These are phyloP conservation scores for Fusarium incarnatum DNA, from an alignment of 2,329 filamentous ascomycete species.

Conservation along the genomic window DNA sequence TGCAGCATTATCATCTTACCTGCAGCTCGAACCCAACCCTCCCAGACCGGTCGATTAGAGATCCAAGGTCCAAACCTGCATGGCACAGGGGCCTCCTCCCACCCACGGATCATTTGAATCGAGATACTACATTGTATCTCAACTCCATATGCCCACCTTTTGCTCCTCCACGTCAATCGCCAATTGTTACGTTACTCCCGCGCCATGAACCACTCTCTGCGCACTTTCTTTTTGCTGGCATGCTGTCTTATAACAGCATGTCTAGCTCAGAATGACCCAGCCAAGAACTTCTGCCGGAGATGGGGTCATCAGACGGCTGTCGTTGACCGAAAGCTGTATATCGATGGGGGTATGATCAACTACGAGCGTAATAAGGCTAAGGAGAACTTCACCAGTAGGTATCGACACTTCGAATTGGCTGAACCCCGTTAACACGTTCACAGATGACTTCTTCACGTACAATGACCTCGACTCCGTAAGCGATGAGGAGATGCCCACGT, in stretches of 20 bases:
- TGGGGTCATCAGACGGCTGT: conserved; percentile 11
- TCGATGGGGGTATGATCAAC: conserved; percentile 9
- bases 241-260: neutral
- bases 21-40: neutral
- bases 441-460: conserved; percentile 3
- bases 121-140: neutral
- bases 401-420: rapidly evolving
- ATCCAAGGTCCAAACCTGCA: neutral
- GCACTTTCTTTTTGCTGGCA: neutral
- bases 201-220: neutral
- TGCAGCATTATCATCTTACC: neutral
- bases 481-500: neutral
- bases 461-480: conserved; percentile 1
- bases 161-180: neutral
- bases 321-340: conserved; percentile 7
- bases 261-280: neutral
- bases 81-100: neutral
- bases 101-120: neutral
- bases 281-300: conserved; percentile 1
- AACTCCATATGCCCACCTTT: neutral
- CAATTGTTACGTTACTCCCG: neutral
- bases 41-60: neutral
- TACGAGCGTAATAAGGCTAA: neutral
- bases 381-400: conserved; percentile 1
- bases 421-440: neutral